Percentiles rank a stretch among this genome's conserved stretches.
phyloP scores from a whole-genome alignment of 208 protist genomes.

The Leishmania turanica region DNA sequence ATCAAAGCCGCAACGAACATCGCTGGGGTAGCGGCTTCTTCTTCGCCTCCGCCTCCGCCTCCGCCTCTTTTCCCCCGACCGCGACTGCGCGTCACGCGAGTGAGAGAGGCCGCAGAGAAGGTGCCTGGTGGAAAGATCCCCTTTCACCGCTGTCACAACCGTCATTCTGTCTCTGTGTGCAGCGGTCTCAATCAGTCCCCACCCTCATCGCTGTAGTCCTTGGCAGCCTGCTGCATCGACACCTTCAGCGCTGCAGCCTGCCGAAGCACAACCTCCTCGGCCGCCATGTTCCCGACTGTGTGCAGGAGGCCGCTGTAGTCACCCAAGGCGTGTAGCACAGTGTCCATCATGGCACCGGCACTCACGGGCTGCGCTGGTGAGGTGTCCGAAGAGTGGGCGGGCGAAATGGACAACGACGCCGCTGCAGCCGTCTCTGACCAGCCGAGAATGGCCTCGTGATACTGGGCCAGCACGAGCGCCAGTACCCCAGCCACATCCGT shows the following conservation, averaged over 20 bases:
- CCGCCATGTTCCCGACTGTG: slow-evolving; percentile 54
- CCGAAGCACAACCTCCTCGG: slow-evolving; percentile 43
- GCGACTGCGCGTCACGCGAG: background rate
- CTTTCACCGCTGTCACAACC: background rate
- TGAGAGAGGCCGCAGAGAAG: background rate
- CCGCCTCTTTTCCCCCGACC: background rate
- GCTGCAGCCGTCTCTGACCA: slow-evolving; percentile 9
- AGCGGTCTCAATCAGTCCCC: background rate
- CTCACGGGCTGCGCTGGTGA: background rate
- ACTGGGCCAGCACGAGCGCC: slow-evolving; percentile 49
- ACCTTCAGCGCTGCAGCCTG: slow-evolving; percentile 51
- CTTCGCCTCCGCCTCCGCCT: background rate
- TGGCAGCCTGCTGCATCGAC: slow-evolving; percentile 10
- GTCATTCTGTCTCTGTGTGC: background rate
- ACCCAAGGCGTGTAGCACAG: slow-evolving; percentile 47
- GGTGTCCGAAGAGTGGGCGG: background rate
- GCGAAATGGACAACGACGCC: slow-evolving; percentile 8
- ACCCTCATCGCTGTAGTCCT: background rate
- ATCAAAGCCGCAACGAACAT: background rate
- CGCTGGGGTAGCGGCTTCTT: background rate
- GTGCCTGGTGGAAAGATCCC: background rate
- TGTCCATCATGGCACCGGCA: slow-evolving; percentile 16
- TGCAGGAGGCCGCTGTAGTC: slow-evolving; percentile 68
- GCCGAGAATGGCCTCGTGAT: slow-evolving; percentile 14
- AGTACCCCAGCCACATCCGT: slow-evolving; percentile 73